Evolutionary conservation across 495 filamentous ascomycete genomes (phyloP), one percentile per base, ranked within the genome.

Genomic region (Aspergillus conjunctus): DNA sequence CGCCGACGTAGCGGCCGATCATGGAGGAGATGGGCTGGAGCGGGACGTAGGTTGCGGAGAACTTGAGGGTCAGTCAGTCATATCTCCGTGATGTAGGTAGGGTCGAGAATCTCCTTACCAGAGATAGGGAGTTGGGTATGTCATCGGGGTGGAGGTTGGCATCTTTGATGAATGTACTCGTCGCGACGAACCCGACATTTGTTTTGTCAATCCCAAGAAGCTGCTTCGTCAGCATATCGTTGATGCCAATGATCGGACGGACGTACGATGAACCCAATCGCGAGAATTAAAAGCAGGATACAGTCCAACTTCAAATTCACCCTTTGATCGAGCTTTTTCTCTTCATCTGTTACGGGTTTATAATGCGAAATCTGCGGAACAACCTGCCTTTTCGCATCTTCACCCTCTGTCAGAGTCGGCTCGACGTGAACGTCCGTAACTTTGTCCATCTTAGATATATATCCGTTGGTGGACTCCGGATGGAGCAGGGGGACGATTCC

Each of bases 21-120:
- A 55, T 55, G 52, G 52, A n/a, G 0, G 52, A 55, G 17, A 55
- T 44, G 26, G 52, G 52, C 11, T 44, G 52, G 10, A 55, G 52
- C n/a, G 34, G 52, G 34, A 44, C 52, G 34, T 55, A 55, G 7
- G 52, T 55, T 11, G 34, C 52, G 18, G 52, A 55, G 34, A 44
- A 55, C 52, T 55, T 9, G 1, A 37, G 14, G 34, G 34, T 37
- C 9, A 14, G 3, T 8, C 0, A 37, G 14, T 1, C 9, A 37
- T 0, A 37, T n/a, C n/a, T n/a, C n/a, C n/a, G 34, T 8, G 34
- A 37, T 1, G 34, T 8, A 14, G 3, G 34, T 1, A 18, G 7
- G 31, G 15, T n/a, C n/a, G n/a, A n/a, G n/a, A n/a, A n/a, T n/a
- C n/a, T n/a, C n/a, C n/a, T n/a, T 43, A 54, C 51, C 15, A 54